Evolutionary conservation across 1,284 basidiomycete species (phyloP).

Genomic region (Malassezia slooffiae): DNA sequence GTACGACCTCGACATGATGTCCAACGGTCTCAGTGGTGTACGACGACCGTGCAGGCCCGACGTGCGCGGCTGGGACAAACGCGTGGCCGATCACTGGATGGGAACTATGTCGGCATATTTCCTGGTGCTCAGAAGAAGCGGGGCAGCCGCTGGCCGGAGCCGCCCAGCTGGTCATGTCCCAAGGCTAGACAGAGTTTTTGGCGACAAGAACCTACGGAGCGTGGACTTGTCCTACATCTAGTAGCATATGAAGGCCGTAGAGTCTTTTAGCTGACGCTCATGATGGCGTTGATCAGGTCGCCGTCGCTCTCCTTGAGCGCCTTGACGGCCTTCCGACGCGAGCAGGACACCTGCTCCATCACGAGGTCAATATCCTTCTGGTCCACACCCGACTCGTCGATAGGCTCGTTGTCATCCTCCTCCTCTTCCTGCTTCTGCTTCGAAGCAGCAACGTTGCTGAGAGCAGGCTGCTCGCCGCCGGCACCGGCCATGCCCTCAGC

Average conservation of each 20-base stretch:
- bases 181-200: too few relatives aligned
- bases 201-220: too few relatives aligned
- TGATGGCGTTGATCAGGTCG: constrained; percentile 45
- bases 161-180: too few relatives aligned
- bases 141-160: too few relatives aligned
- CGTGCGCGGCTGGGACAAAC: constrained; percentile 10
- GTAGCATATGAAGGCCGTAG: too few relatives aligned
- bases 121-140: too few relatives aligned
- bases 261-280: constrained; percentile 31
- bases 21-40: background rate
- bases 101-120: constrained; percentile 5
- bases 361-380: constrained; percentile 86
- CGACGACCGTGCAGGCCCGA: background rate
- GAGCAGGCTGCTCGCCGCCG: constrained; percentile 10
- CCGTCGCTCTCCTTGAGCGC: constrained; percentile 46
- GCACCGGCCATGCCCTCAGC: constrained; percentile 17
- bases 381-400: constrained; percentile 55
- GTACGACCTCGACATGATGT: constrained; percentile 30
- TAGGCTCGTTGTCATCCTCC: constrained; percentile 42
- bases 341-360: constrained; percentile 59
- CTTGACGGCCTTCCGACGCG: constrained; percentile 46
- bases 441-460: constrained; percentile 6
- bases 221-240: too few relatives aligned
- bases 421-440: constrained; percentile 43
- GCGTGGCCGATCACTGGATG: constrained; percentile 11